Conservation (phyloP, 495 filamentous ascomycete genomes). For the Xylaria curta region DNA sequence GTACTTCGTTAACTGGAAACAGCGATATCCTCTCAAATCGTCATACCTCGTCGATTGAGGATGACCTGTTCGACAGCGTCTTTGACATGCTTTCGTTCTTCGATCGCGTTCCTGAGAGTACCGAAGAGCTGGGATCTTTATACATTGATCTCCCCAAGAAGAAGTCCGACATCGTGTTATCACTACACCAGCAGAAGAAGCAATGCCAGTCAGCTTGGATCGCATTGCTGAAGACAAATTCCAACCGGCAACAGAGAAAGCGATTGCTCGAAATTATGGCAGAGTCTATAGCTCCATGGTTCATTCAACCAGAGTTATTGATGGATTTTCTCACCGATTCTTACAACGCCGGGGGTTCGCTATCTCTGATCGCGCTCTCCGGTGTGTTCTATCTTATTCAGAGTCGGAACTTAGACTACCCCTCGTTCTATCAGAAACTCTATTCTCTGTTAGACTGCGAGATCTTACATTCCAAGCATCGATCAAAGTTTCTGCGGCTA, state of each 20-base stretch:
- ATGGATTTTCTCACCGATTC: constrained; percentile 97
- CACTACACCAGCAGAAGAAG: constrained; percentile 69
- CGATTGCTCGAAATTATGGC: constrained; percentile 74
- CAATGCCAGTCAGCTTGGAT: constrained; percentile 87
- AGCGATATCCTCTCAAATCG: constrained; percentile 48
- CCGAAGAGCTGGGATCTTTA: constrained; percentile 70
- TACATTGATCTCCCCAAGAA: constrained; percentile 61
- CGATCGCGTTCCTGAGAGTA: constrained; percentile 65
- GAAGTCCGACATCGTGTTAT: constrained; percentile 58
- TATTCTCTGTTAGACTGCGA: constrained; percentile 88
- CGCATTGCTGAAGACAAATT: constrained; percentile 69
- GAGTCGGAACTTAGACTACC: constrained; percentile 93
- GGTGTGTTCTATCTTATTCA: constrained; percentile 95
- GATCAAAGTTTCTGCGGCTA: constrained; percentile 90
- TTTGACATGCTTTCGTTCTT: constrained; percentile 70
- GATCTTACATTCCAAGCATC: constrained; percentile 90
- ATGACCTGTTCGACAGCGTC: constrained; percentile 57
- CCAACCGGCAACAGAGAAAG: constrained; percentile 79
- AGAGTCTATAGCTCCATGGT: constrained; percentile 82
- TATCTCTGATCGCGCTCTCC: constrained; percentile 84
- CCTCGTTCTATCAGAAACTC: constrained; percentile 89
- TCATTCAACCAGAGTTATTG: constrained; percentile 81
- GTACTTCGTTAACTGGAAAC: constrained; percentile 26
- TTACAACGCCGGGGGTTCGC: constrained; percentile 84
- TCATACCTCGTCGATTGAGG: constrained; percentile 44